Evolutionary conservation across 23 red algal species (phyloP), one percentile per base, ranked within the genome.

Genomic region (Agarophyton chilense): DNA sequence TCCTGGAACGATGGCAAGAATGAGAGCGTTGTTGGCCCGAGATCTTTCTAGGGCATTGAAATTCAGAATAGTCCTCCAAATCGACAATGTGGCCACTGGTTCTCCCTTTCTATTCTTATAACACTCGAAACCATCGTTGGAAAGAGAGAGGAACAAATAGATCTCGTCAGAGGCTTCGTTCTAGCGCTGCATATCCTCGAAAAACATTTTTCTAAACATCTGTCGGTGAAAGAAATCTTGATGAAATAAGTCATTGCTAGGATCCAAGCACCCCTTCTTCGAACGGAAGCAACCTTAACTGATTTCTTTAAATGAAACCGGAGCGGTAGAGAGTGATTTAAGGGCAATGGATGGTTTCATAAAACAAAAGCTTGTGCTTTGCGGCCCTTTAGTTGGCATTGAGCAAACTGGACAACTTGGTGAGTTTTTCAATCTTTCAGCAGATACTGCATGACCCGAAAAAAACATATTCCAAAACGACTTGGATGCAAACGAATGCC

Each of bases 101-200:
- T 70, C 64, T 1, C 38, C 38, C 2, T 14, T 40, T 18, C 38
- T 41, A 22, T 41, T 70, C 19, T 14, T 14, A 4, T 29, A 16
- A 70, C 64, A 70, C 40, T 70, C 64, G 40, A 70, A 70, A 28
- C 64, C 64, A 42, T 70, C 64, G 1, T 29, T 70, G 18, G 34
- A 70, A 8, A 70, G 2, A 0, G 10, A 13, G 34, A 70, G 19
- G 28, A 70, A 70, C 4, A 26, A 21, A 7, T 28, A 28, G 2
- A 58, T 58, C 29, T 58, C 55, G 1, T 28, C 55, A 7, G 2
- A 28, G 22, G 1, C 9, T 28, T 28, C 55, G 9, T 28, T 4
- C 55, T 28, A 28, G 25, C 8, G 2, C 11, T 21, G 22, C 24
- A 28, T 9, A 21, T 58, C n/a, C 1, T 2, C 8, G 2, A 25